Conservation (phyloP, 768 basidiomycete genomes). For the Russula vinacea region DNA sequence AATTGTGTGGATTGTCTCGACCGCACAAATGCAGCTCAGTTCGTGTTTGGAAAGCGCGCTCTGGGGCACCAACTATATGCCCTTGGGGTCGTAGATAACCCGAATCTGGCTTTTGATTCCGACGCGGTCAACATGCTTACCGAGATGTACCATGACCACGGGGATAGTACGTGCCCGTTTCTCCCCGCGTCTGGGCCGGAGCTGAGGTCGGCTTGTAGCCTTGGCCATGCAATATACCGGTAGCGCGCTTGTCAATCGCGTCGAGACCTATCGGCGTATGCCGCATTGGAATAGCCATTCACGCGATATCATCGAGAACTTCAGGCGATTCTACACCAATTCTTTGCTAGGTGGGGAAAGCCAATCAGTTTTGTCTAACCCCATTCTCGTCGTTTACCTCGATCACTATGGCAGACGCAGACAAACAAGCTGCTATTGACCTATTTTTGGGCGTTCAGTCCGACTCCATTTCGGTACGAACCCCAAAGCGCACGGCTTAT, state of each 20-base stretch:
- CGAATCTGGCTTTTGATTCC: slow-evolving; percentile 85
- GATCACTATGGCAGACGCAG: slow-evolving; percentile 60
- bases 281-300: slow-evolving; percentile 98
- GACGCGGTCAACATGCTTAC: slow-evolving; percentile 96
- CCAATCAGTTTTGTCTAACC: background rate
- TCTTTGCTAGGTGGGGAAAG: slow-evolving; percentile 69
- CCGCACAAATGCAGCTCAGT: slow-evolving; percentile 94
- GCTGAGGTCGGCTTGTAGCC: slow-evolving; percentile 45
- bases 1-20: slow-evolving; percentile 98
- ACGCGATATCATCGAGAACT: slow-evolving; percentile 92
- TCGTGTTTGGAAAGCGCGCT: slow-evolving; percentile 92
- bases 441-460: slow-evolving; percentile 81
- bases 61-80: slow-evolving; percentile 95
- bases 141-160: slow-evolving; percentile 98
- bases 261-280: slow-evolving; percentile 93
- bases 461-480: slow-evolving; percentile 47
- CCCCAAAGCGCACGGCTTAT: slow-evolving; percentile 66
- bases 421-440: slow-evolving; percentile 96
- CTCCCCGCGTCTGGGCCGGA: background rate
- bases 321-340: slow-evolving; percentile 92
- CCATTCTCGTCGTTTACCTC: background rate
- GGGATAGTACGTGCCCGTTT: slow-evolving; percentile 67
- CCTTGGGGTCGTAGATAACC: slow-evolving; percentile 81
- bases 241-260: slow-evolving; percentile 90
- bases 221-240: slow-evolving; percentile 97